Percentiles rank a stretch among this genome's conserved stretches.
Evolutionary conservation across 306 rosid genomes (phyloP).

Genomic region (Lithocarpus polystachyus): DNA sequence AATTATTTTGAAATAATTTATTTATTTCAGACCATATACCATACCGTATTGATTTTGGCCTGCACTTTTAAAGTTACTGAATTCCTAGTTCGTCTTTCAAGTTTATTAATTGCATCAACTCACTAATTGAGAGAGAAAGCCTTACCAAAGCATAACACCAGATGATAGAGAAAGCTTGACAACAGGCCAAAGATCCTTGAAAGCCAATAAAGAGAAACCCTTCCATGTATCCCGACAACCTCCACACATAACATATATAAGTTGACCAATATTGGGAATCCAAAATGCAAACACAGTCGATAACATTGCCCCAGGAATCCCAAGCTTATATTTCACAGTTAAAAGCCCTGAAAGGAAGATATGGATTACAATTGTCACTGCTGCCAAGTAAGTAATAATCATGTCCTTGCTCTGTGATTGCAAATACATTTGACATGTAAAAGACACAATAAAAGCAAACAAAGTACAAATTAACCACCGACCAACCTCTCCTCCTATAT

Average conservation of each 20-base stretch:
- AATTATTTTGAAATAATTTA: no score
- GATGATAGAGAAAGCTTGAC: constrained; percentile 57
- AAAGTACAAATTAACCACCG: constrained; percentile 43
- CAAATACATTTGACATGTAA: constrained; percentile 63
- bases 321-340: constrained; percentile 44
- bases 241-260: constrained; percentile 33
- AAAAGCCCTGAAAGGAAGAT: constrained; percentile 52
- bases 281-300: constrained; percentile 38
- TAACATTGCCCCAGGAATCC: constrained; percentile 54
- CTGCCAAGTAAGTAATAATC: constrained; percentile 50
- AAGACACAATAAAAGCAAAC: constrained; percentile 35
- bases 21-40: no score
- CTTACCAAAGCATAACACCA: constrained; percentile 65
- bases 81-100: no score
- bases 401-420: constrained; percentile 64
- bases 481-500: constrained; percentile 45
- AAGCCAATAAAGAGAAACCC: constrained; percentile 54
- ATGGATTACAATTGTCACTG: constrained; percentile 41
- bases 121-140: background rate
- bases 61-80: no score
- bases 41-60: no score
- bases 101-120: no score
- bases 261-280: constrained; percentile 55
- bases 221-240: constrained; percentile 64
- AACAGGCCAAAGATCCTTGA: constrained; percentile 58